Percentiles rank a stretch among this genome's conserved stretches.
Evolutionary conservation across 768 basidiomycete genomes (phyloP).

Genomic region (Stropharia rugosoannulata): DNA sequence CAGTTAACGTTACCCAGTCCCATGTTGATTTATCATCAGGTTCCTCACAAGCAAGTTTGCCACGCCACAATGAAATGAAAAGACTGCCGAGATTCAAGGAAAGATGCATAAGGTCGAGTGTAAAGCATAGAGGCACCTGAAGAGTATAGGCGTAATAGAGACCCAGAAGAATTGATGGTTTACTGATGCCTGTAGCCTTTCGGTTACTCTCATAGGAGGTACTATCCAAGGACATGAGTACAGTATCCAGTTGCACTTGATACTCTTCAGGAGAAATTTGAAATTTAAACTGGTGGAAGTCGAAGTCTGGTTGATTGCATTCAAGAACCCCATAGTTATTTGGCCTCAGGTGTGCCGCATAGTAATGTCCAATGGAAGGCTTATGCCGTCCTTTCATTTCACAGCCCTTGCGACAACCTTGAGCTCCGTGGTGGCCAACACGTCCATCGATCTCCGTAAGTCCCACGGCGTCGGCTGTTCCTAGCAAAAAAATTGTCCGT

Average conservation of each 20-base stretch:
- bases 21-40: constrained; percentile 15
- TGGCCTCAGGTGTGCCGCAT: constrained; percentile 26
- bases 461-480: constrained; percentile 28
- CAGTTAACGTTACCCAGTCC: constrained; percentile 30
- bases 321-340: constrained; percentile 12
- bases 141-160: too few species aligned
- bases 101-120: constrained; percentile 32
- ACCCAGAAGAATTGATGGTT: constrained; percentile 26
- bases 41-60: constrained; percentile 18
- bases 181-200: constrained; percentile 29
- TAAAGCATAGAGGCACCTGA: constrained; percentile 14
- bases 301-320: constrained; percentile 21
- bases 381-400: constrained; percentile 29
- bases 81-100: constrained; percentile 23
- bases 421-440: constrained; percentile 27
- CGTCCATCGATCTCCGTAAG: constrained; percentile 24
- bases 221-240: constrained; percentile 1
- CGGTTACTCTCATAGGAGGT: constrained; percentile 18
- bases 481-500: constrained; percentile 20
- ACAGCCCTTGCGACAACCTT: constrained; percentile 34
- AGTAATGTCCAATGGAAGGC: constrained; percentile 28
- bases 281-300: neutral
- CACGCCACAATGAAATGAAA: constrained; percentile 30
- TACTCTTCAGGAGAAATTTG: constrained; percentile 12
- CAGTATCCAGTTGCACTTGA: too few species aligned